A percentile compares a stretch with the other conserved stretches of the same genome.
phyloP scores from a whole-genome alignment of 192 early-diverging fungal species.

The Entomortierella lignicola region DNA sequence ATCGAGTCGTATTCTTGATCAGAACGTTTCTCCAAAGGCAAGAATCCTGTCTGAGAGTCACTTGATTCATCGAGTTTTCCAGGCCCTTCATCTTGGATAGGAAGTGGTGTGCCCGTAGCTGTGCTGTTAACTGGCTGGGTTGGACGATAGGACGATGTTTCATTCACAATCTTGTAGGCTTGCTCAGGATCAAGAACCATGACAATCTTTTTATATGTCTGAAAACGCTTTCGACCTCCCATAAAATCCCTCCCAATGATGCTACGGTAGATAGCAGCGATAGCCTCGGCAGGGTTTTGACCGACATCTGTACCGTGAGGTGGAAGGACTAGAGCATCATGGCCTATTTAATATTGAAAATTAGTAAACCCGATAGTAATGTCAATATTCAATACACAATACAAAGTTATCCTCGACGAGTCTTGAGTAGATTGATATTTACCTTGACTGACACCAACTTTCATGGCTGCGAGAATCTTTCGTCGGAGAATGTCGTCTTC shows the following conservation, averaged over 20 bases:
- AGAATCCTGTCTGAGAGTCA: background rate
- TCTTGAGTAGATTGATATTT: too few relatives aligned
- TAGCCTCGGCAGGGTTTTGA: slow-evolving; percentile 46
- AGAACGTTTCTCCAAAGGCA: background rate
- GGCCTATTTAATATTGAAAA: slow-evolving; percentile 14
- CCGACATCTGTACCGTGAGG: slow-evolving; percentile 46
- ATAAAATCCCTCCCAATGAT: slow-evolving; percentile 51
- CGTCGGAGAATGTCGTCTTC: slow-evolving; percentile 42
- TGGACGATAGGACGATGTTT: slow-evolving; percentile 44
- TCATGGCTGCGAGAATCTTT: slow-evolving; percentile 47
- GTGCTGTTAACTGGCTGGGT: slow-evolving; percentile 5
- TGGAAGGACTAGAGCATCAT: slow-evolving; percentile 51
- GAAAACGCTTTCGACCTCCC: slow-evolving; percentile 53
- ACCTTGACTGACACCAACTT: slow-evolving; percentile 50
- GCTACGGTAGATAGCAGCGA: slow-evolving; percentile 47
- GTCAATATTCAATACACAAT: too few relatives aligned
- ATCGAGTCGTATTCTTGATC: background rate
- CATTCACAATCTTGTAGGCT: slow-evolving; percentile 43
- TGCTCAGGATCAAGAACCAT: slow-evolving; percentile 52
- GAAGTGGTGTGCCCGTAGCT: slow-evolving; percentile 23
- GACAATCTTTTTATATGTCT: slow-evolving; percentile 53
- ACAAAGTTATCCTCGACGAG: too few relatives aligned
- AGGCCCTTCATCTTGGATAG: slow-evolving; percentile 1
- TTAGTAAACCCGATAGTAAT: too few relatives aligned
- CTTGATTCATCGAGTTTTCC: background rate